These are phyloP conservation scores for Balamuthia mandrillaris DNA, from an alignment of 208 protist genomes.

Conservation along the genomic window DNA sequence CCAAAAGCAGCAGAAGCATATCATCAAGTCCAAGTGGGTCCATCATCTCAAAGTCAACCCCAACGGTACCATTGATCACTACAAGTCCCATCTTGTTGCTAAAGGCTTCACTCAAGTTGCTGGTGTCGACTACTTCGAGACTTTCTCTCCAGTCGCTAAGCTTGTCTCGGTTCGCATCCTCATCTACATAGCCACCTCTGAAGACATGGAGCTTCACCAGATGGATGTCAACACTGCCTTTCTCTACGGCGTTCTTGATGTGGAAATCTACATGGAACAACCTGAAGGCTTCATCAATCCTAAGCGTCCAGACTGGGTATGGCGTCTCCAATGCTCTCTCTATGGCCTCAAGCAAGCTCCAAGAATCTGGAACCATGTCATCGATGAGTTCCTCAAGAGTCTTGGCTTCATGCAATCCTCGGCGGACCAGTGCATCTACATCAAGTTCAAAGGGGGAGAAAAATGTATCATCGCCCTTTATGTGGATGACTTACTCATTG, in stretches of 20 bases:
- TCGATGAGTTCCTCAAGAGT: background rate
- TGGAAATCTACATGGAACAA: slow-evolving; percentile 3
- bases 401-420: background rate
- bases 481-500: background rate
- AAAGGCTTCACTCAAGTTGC: background rate
- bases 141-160: background rate
- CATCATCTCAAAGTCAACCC: background rate
- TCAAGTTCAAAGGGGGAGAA: too few relatives aligned
- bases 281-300: slow-evolving; percentile 4
- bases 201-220: background rate
- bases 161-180: background rate
- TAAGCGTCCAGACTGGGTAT: background rate
- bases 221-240: background rate
- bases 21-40: too few relatives aligned
- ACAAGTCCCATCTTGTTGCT: background rate
- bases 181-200: background rate
- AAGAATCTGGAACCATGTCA: background rate
- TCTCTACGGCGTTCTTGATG: background rate
- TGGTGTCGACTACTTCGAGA: background rate
- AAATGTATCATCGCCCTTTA: background rate
- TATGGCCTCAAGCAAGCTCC: slow-evolving; percentile 27
- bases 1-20: too few relatives aligned
- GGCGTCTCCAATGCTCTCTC: background rate
- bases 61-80: background rate
- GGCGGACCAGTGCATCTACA: background rate